phyloP scores from a whole-genome alignment of 305 asterid genomes.

The Fraxinus greggii region DNA sequence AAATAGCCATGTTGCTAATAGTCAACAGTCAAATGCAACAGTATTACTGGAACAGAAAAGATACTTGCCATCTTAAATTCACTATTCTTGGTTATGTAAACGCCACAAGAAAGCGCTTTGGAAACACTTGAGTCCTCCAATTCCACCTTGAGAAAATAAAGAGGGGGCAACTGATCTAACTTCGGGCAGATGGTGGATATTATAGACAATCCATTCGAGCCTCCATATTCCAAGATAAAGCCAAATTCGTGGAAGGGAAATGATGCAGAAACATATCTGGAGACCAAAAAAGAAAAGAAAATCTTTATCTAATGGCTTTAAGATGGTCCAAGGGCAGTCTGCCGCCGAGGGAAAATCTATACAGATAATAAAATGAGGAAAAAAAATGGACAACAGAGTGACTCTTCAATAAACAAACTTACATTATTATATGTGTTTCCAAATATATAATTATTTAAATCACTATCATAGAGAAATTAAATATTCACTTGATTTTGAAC shows the following conservation, averaged over 20 bases:
- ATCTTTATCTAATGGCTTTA: slow-evolving; percentile 24
- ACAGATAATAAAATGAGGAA: slow-evolving; percentile 12
- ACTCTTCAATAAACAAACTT: background rate
- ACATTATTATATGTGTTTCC: background rate
- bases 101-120: slow-evolving; percentile 48
- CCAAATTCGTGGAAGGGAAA: slow-evolving; percentile 55
- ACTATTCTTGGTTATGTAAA: slow-evolving; percentile 35
- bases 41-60: slow-evolving; percentile 7
- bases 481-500: slow-evolving; percentile 8
- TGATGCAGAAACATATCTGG: slow-evolving; percentile 50
- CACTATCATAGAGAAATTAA: background rate
- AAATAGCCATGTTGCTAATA: slow-evolving; percentile 8
- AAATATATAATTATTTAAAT: background rate
- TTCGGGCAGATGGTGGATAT: slow-evolving; percentile 42
- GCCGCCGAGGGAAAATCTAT: background rate
- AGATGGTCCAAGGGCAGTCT: slow-evolving; percentile 8
- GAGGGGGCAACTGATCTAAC: slow-evolving; percentile 36
- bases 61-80: slow-evolving; percentile 32
- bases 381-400: background rate
- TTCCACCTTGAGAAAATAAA: slow-evolving; percentile 65
- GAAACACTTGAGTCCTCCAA: slow-evolving; percentile 45
- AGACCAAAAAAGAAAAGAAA: slow-evolving; percentile 27
- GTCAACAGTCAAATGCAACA: slow-evolving; percentile 17
- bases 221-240: slow-evolving; percentile 69
- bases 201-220: slow-evolving; percentile 49